Base-by-base conservation (phyloP, 148 eudicot species). In the Rhododendron griersonianum region DNA sequence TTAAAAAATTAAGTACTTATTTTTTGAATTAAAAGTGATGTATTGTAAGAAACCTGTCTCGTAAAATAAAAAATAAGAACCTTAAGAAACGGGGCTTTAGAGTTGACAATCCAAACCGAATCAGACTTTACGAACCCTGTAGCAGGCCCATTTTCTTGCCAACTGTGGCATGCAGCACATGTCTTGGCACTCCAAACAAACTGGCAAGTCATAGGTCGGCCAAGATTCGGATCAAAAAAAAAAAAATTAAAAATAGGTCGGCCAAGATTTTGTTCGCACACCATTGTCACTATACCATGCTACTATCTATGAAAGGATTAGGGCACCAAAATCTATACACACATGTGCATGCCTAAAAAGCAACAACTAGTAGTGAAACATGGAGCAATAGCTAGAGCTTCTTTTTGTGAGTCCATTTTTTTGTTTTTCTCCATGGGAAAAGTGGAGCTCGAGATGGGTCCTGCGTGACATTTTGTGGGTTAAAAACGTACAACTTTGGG, bases 231-330 rank as follows among this genome's bases (percentile, higher is more conserved):
- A 30, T 30, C 0, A 30, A 30, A 30, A 0, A 30, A 30, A 30
- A 30, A 0, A 30, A 30, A 30, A 30, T 30, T n/a, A n/a, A 30
- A 30, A 30, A 25, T 67, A 67, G 74, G 74, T 25, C 45, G 80
- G 80, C 50, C 30, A 77, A 77, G 80, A 77, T 19, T 77, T 77
- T 77, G 80, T 77, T 39, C 44, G 51, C 30, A 41, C 80, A 39
- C 45, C 80, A 21, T 77, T 77, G 80, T 77, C 80, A 18, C 80
- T 8, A 41, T 41, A 41, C 37, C 41, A 77, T 41, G 5, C 51
- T 9, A 18, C 50, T 77, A 8, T 2, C 18, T 1, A n/a, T 1
- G 5, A n/a, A 21, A 41, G 3, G 51, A 18, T 2, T 76, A 41
- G 50, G 80, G 47, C 80, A 18, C 80, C 50, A 77, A 77, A 28